Base-by-base conservation (phyloP, 75 land plant species). In the Larix kaempferi region DNA sequence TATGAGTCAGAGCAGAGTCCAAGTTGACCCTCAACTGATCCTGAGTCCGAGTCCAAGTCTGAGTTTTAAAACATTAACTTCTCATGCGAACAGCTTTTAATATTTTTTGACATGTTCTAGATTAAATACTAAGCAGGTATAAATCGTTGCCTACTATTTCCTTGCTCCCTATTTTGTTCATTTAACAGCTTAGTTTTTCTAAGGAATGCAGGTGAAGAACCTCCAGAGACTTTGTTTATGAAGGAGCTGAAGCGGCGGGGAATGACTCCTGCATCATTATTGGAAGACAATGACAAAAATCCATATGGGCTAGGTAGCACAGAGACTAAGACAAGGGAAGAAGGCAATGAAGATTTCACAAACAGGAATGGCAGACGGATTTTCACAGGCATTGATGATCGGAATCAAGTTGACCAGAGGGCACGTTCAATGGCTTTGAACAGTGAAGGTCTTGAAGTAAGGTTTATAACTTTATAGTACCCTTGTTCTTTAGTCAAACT, bases 401-500 rank as follows among this genome's bases (percentile, higher is more conserved):
- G 79, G 57, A 80, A 56, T 21, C 57, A 80, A 0, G 23, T 72
- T 55, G 83, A 87, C 77, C 99, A 96, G 82, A 79, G 94, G 80
- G 88, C 95, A 73, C 89, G 86, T 7, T 94, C 99, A 16, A 89
- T 94, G 93, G 86, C 86, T 21, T 67, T 96, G 71, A 96, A 94
- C 84, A 96, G 99, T 77, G 99, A 96, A 86, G 99, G 99, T 74
- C 90, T 96, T 78, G 98, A 96, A 87, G 98, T 95, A 37, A 61
- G 60, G 23, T 69, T 11, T 41, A 6, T 44, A 44, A 41, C 44
- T 41, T 41, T 41, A 37, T 69, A 41, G 12, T 69, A 13, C 73
- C 25, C 21, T 69, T 41, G 11, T 41, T 69, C 52, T 69, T 69
- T 41, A 35, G 73, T 25, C 49, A 69, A 69, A 69, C 19, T 4